A percentile compares a stretch with the other conserved stretches of the same genome.
These are phyloP conservation scores for Saitozyma sp. DNA, from an alignment of 768 basidiomycete genomes.

Conservation along the genomic window DNA sequence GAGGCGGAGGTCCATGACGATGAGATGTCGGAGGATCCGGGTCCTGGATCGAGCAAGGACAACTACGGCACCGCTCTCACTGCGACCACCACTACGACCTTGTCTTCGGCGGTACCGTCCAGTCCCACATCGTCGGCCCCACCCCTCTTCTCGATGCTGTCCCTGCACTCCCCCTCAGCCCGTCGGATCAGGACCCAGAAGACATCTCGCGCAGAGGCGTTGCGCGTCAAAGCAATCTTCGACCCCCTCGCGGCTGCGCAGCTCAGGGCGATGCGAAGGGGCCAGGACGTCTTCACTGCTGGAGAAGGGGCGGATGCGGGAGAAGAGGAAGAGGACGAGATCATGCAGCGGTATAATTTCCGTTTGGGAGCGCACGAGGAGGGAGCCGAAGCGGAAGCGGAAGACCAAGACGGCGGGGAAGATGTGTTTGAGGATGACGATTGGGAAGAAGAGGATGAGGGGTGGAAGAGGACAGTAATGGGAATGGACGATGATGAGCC, in stretches of 20 bases:
- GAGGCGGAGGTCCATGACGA: neutral
- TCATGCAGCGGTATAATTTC: slow-evolving; percentile 6
- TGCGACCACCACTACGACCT: slow-evolving; percentile 5
- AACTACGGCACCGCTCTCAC: too few species aligned
- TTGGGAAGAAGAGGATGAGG: slow-evolving; percentile 45
- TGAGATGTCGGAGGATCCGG: too few species aligned
- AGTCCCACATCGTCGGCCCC: slow-evolving; percentile 8
- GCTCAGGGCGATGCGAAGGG: slow-evolving; percentile 26
- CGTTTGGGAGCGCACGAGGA: neutral
- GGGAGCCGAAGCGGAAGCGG: neutral
- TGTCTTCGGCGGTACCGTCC: slow-evolving; percentile 8
- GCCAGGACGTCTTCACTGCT: slow-evolving; percentile 31
- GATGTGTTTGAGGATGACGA: slow-evolving; percentile 32
- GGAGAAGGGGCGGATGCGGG: slow-evolving; percentile 23
- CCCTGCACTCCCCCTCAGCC: slow-evolving; percentile 23
- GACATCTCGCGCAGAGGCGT: slow-evolving; percentile 11
- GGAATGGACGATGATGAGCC: slow-evolving; percentile 22
- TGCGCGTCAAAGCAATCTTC: slow-evolving; percentile 37
- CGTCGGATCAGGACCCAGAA: neutral
- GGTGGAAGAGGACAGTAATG: slow-evolving; percentile 33
- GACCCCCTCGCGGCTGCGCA: slow-evolving; percentile 17
- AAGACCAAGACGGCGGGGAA: slow-evolving; percentile 7
- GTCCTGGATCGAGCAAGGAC: too few species aligned
- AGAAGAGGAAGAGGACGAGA: slow-evolving; percentile 16
- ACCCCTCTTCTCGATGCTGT: slow-evolving; percentile 22